Base-by-base conservation (phyloP, 306 rosid genomes). In the Gastrolobium villosum region DNA sequence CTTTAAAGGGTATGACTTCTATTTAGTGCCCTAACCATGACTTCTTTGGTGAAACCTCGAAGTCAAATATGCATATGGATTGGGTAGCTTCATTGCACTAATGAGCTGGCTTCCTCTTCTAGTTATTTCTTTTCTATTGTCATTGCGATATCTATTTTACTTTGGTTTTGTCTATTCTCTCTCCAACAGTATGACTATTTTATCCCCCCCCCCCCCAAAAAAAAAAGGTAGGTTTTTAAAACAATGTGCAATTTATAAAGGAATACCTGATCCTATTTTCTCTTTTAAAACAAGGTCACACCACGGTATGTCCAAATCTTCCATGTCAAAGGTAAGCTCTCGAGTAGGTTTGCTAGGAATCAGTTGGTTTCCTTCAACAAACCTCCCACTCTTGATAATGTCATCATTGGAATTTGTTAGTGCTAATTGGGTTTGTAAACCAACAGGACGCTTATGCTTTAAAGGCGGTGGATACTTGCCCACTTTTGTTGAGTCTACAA, bases 221-320 rank as follows among this genome's bases (percentile, higher is more conserved):
- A 64, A 3, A 62, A 64, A 20, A 34, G 15, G 40, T 64, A 48
- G 49, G 43, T 2, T 34, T 44, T 11, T 8, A 2, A 4, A 39
- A 31, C 48, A 9, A 56, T 20, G 26, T 49, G 46, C 15, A 68
- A 75, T 41, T 45, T 20, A 60, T 37, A 44, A 61, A 60, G 71
- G 59, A 36, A 66, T 87, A 93, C 99, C 99, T 83, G 99, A 91
- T 81, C 99, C 99, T 49, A 96, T 96, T 85, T 85, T 87, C 79
- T 96, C 99, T 87, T 88, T 96, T 69, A 96, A 37, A 77, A 71
- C 81, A 81, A 96, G 96, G 71, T 91, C 98, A 68, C 55, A 70
- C 99, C 99, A 96, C 1, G 97, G 91, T 73, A 96, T 91, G 77
- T 84, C 87, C 66, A 95, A 86, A 85, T 90, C 96, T 68, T 90